A percentile compares a stretch with the other conserved stretches of the same genome.
Conservation (phyloP, 352 stramenopile genomes). For the Phytophthora pseudosyringae region DNA sequence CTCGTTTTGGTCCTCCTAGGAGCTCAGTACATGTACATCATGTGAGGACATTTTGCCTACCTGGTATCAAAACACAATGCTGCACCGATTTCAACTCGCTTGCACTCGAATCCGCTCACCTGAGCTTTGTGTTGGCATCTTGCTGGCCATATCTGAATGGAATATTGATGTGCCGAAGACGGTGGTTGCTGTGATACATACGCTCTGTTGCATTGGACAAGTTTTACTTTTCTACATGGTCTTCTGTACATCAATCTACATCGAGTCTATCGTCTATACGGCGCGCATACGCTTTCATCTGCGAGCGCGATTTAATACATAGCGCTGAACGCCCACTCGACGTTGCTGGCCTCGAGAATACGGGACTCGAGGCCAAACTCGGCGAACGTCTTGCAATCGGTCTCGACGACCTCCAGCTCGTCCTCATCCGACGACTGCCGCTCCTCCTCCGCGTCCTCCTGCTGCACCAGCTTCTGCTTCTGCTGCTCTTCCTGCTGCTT, state of each 20-base stretch:
- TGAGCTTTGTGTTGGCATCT: not conserved
- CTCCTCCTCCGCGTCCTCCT: slow-evolving; percentile 7
- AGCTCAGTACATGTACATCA: slow-evolving; percentile 33
- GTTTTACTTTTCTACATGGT: slow-evolving; percentile 36
- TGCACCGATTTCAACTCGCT: slow-evolving; percentile 1
- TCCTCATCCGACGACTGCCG: not conserved
- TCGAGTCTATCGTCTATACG: slow-evolving; percentile 29
- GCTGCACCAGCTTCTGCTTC: slow-evolving; percentile 13
- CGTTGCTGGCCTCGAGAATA: slow-evolving; percentile 59
- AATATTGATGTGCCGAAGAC: slow-evolving; percentile 1
- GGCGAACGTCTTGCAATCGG: slow-evolving; percentile 64
- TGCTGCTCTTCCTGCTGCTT: slow-evolving; percentile 31
- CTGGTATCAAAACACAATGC: slow-evolving; percentile 3
- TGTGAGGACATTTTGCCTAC: slow-evolving; percentile 15
- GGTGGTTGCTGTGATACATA: slow-evolving; percentile 18
- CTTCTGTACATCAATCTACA: slow-evolving; percentile 39
- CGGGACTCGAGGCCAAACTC: slow-evolving; percentile 79
- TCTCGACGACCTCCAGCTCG: slow-evolving; percentile 22
- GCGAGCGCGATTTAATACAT: slow-evolving; percentile 61
- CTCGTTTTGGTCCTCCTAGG: slow-evolving; percentile 49
- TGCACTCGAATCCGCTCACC: not conserved
- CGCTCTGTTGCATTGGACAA: slow-evolving; percentile 26
- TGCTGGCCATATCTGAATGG: slow-evolving; percentile 12
- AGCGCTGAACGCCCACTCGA: slow-evolving; percentile 82
- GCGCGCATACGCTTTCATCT: slow-evolving; percentile 18